These are phyloP conservation scores for Meyerozyma elateridarum DNA, from an alignment of 1,139 yeast species.

Conservation along the genomic window DNA sequence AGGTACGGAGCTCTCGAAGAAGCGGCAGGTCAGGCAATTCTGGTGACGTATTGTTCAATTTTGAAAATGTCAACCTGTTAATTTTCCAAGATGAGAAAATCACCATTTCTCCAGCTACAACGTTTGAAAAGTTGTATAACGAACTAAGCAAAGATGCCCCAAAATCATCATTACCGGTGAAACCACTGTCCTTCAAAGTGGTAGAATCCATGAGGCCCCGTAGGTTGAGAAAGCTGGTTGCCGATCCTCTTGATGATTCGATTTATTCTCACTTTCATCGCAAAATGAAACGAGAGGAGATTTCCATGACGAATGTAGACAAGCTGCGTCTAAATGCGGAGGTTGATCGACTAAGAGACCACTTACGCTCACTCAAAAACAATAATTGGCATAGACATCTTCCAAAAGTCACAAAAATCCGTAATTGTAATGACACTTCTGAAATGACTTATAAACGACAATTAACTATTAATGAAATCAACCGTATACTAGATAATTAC, in stretches of 20 bases:
- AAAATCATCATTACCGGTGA: background rate
- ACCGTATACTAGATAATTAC: slow-evolving; percentile 42
- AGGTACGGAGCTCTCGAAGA: too few species aligned
- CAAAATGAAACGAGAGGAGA: slow-evolving; percentile 64
- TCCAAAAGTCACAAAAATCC: slow-evolving; percentile 49
- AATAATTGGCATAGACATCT: slow-evolving; percentile 54
- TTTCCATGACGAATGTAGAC: slow-evolving; percentile 57
- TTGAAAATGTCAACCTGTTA: slow-evolving; percentile 26
- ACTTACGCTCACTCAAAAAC: slow-evolving; percentile 42
- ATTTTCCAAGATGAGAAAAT: slow-evolving; percentile 17
- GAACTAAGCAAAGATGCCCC: background rate
- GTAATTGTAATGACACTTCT: slow-evolving; percentile 37
- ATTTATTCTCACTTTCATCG: slow-evolving; percentile 49
- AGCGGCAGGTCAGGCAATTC: too few species aligned
- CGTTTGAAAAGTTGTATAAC: slow-evolving; percentile 1
- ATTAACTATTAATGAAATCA: slow-evolving; percentile 50
- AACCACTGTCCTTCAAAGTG: slow-evolving; percentile 2
- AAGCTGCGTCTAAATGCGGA: slow-evolving; percentile 46
- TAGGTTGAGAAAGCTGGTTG: slow-evolving; percentile 1
- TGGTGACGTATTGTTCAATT: slow-evolving; percentile 27
- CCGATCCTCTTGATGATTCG: slow-evolving; percentile 44
- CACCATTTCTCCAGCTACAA: slow-evolving; percentile 2
- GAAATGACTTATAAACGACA: slow-evolving; percentile 50
- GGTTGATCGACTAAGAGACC: slow-evolving; percentile 44
- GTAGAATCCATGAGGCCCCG: slow-evolving; percentile 1